Evolutionary conservation across 306 rosid species (phyloP), one percentile per base, ranked within the genome.

Genomic region (Ziziphus jujuba): DNA sequence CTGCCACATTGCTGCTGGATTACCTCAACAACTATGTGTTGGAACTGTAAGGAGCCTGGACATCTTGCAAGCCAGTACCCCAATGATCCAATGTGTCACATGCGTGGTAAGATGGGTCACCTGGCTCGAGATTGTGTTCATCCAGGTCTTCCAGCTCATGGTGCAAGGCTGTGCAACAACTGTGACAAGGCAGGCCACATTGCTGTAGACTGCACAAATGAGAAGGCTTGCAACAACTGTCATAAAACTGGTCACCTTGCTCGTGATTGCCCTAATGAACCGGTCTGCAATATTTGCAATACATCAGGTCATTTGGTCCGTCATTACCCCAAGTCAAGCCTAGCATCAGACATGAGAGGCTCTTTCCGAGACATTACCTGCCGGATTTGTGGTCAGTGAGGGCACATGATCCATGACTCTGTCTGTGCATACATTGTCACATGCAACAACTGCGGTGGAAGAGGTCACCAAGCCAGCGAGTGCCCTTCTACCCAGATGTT

Each of bases 41-140:
- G 80, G 75, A 75, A 69, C 71, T 75, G 75, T 22, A 75, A 69
- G 35, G 71, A 61, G 48, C 70, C 70, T 0, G 80, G 80, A 2
- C 75, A 75, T 47, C 65, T 75, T 13, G 70, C 66, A 7, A 75
- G 17, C 56, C 65, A 62, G 61, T 75, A 75, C 70, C 28, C 75
- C 25, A 75, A 63, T 7, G 48, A 47, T 34, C 65, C 75, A 17
- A 36, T 56, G 51, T 75, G 61, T 50, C 61, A 69, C 48, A 56
- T 56, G 49, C 69, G 71, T 3, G 71, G 80, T 38, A 75, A 69
- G 31, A 25, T 38, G 28, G 75, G 80, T 38, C 75, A 75, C 66
- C 54, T 62, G 31, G 80, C 80, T 69, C 61, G 72, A 1, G 72
- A 76, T 17, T 70, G 75, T 56, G 17, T 19, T 0, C 57, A 20